Percentiles rank a stretch among this genome's conserved stretches.
Conservation (phyloP, 768 basidiomycete species). For the Nidularia sp. region DNA sequence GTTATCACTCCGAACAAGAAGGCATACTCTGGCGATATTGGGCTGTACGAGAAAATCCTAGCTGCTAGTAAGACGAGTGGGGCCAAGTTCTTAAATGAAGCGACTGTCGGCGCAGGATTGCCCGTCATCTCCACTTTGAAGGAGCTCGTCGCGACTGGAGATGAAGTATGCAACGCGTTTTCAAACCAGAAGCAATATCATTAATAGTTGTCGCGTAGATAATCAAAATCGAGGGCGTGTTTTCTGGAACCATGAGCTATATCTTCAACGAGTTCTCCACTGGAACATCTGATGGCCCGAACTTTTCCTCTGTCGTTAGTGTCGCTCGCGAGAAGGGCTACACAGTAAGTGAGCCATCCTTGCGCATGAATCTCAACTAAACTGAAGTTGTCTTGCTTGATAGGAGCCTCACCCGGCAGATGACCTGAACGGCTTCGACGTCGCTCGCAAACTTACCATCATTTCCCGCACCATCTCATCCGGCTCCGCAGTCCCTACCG, state of each 20-base stretch:
- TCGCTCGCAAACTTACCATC: slow-evolving; percentile 96
- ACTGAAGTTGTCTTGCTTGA: background rate
- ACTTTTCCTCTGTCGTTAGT: slow-evolving; percentile 87
- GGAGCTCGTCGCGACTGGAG: slow-evolving; percentile 89
- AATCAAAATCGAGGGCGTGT: slow-evolving; percentile 92
- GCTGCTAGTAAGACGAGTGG: slow-evolving; percentile 52
- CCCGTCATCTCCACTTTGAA: slow-evolving; percentile 90
- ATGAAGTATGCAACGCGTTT: slow-evolving; percentile 53
- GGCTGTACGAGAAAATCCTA: slow-evolving; percentile 68
- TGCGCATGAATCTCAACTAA: background rate
- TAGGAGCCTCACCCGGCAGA: slow-evolving; percentile 98
- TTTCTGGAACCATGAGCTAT: slow-evolving; percentile 96
- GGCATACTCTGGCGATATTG: slow-evolving; percentile 74
- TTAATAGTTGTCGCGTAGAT: slow-evolving; percentile 37
- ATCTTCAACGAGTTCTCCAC: slow-evolving; percentile 97
- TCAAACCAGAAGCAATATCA: background rate
- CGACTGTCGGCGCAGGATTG: slow-evolving; percentile 94
- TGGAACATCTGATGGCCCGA: slow-evolving; percentile 59
- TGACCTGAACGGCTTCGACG: slow-evolving; percentile 95
- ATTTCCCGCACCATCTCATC: slow-evolving; percentile 74
- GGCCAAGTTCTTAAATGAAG: slow-evolving; percentile 77
- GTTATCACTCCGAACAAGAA: slow-evolving; percentile 99
- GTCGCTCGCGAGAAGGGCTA: slow-evolving; percentile 90
- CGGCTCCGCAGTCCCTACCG: slow-evolving; percentile 22
- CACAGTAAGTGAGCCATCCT: slow-evolving; percentile 54